Evolutionary conservation across 441 rosid genomes (phyloP), one percentile per base, ranked within the genome.

Genomic region (Bocquillonia castaneifolia): DNA sequence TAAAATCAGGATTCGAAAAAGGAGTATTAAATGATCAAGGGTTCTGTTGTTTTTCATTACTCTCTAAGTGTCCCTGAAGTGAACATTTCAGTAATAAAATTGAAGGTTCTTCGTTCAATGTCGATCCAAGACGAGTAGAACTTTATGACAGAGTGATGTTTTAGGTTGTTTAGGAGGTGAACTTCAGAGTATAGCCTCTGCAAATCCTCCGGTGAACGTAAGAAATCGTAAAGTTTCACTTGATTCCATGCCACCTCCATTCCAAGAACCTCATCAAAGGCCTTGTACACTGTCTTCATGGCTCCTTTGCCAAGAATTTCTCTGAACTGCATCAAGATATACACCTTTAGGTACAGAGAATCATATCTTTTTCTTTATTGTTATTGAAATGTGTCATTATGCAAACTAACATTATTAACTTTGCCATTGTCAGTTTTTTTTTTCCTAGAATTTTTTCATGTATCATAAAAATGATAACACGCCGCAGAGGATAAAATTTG

Each of bases 191-290:
- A 88, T 13, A 90, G 80, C 47, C 88, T 70, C 74, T 83, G 86
- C 59, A 90, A 72, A 28, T 82, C 87, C 29, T 79, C 89, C 29
- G 89, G 87, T 47, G 86, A 80, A 67, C 76, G 85, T 72, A 86
- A 56, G 29, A 85, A 81, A 37, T 84, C 84, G 54, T 81, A 81
- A 9, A 90, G 80, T 67, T 73, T 78, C 66, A 88, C 84, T 68
- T 82, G 90, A 70, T 85, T 88, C 96, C 96, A 90, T 10, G 96
- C 96, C 63, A 88, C 93, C 77, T 90, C 96, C 52, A 88, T 85
- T 42, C 92, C 96, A 70, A 84, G 73, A 63, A 77, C 77, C 73
- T 90, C 88, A 76, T 90, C 93, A 45, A 90, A 86, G 63, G 88
- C 96, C 72, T 66, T 90, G 67, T 88, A 88, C 77, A 90, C 96